These are phyloP conservation scores for Periconia macrospinosa DNA, from an alignment of 2,329 filamentous ascomycete genomes.

Conservation along the genomic window DNA sequence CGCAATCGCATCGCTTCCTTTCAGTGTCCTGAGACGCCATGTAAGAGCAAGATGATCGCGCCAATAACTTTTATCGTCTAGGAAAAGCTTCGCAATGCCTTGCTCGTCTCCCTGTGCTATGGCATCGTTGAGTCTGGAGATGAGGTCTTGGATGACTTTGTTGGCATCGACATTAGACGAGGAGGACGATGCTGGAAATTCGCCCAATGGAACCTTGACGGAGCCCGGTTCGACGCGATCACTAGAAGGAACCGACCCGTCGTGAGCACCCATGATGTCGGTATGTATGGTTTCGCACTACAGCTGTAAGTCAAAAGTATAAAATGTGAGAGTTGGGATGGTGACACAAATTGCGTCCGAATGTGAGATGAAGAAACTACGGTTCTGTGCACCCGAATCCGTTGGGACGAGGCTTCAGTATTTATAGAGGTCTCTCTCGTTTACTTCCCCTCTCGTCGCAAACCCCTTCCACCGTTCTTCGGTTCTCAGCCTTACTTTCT, in stretches of 20 bases:
- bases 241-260: conserved; percentile 39
- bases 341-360: too few species aligned
- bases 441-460: too few species aligned
- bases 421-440: too few species aligned
- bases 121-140: conserved; percentile 47
- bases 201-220: conserved; percentile 54
- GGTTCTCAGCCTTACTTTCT: too few species aligned
- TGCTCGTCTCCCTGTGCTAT: conserved; percentile 36
- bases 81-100: conserved; percentile 46
- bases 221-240: conserved; percentile 57
- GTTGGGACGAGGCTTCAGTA: too few species aligned
- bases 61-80: conserved; percentile 58
- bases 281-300: background rate
- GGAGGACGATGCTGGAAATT: conserved; percentile 42
- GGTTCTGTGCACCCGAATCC: too few species aligned
- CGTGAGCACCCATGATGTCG: conserved; percentile 24
- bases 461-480: too few species aligned
- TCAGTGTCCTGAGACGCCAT: conserved; percentile 59
- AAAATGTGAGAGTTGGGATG: too few species aligned
- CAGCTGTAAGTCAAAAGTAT: too few species aligned
- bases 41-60: conserved; percentile 60
- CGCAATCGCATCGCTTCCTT: conserved; percentile 48
- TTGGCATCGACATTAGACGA: conserved; percentile 38
- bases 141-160: conserved; percentile 43
- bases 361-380: too few species aligned